Evolutionary conservation across 2,329 filamentous ascomycete genomes (phyloP).

Genomic region (Hymenoscyphus fraxineus): DNA sequence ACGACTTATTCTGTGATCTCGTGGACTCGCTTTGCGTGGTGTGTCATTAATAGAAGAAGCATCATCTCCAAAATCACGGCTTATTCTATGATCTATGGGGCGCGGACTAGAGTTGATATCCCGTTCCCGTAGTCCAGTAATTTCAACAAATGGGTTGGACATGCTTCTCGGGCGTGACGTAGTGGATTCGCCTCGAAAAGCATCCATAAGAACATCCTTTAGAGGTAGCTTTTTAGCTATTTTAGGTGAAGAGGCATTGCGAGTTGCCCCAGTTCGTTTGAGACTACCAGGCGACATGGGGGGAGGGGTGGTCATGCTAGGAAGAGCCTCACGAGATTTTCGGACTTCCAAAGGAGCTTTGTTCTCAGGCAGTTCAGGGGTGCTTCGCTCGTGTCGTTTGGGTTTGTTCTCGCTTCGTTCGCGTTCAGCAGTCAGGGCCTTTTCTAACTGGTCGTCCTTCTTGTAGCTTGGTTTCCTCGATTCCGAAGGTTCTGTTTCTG

Average conservation of each 20-base stretch:
- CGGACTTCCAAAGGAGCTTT: constrained; percentile 27
- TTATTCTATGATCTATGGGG: constrained; percentile 12
- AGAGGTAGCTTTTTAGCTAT: constrained; percentile 47
- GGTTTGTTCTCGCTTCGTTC: constrained; percentile 14
- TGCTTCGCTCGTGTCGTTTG: constrained; percentile 17
- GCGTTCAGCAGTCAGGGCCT: constrained; percentile 19
- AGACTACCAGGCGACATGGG: constrained; percentile 39
- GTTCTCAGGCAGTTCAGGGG: constrained; percentile 27
- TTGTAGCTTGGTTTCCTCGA: constrained; percentile 27
- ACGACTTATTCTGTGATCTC: constrained; percentile 11
- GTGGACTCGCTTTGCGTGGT: constrained; percentile 14
- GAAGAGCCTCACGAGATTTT: constrained; percentile 29
- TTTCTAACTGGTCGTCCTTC: constrained; percentile 23
- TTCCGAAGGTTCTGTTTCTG: constrained; percentile 34
- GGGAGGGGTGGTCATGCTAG: constrained; percentile 25
- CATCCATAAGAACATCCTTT: constrained; percentile 56
- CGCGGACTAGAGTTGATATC: constrained; percentile 18
- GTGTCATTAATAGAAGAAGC: constrained; percentile 12
- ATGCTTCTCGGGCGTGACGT: constrained; percentile 21
- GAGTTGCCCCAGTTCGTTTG: constrained; percentile 54
- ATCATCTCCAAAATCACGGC: constrained; percentile 12
- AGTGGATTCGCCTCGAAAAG: constrained; percentile 59
- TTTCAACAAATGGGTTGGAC: constrained; percentile 25
- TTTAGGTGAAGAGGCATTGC: constrained; percentile 49
- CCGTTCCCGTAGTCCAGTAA: constrained; percentile 23